Evolutionary conservation across 2,329 filamentous ascomycete genomes (phyloP).

Genomic region (Saccharata proteae): DNA sequence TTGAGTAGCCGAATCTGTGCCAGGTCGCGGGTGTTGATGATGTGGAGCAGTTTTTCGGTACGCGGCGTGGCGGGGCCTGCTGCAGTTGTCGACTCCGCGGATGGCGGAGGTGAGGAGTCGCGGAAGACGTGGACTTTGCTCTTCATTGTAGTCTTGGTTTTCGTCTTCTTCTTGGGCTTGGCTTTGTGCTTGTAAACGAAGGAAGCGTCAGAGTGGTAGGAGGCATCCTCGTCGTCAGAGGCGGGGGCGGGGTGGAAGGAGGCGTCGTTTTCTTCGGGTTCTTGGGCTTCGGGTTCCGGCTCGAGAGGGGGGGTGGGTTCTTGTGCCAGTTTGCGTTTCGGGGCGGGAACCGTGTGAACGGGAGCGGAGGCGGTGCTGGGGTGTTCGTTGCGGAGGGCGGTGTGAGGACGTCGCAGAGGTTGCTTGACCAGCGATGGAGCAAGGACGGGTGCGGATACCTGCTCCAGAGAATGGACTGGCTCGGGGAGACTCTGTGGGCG

Average conservation of each 20-base stretch:
- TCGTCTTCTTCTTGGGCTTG: conserved; percentile 17
- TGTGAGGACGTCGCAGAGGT: conserved; percentile 3
- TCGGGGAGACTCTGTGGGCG: too few species aligned
- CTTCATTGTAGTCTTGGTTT: conserved; percentile 15
- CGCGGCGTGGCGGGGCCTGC: conserved; percentile 36
- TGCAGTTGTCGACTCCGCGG: neutral
- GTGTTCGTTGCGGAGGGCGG: conserved; percentile 13
- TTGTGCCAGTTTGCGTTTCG: conserved; percentile 7
- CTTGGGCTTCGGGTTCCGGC: conserved; percentile 9
- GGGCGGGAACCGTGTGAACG: conserved; percentile 23
- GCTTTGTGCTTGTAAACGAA: conserved; percentile 26
- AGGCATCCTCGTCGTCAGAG: conserved; percentile 24
- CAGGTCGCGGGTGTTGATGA: conserved; percentile 63
- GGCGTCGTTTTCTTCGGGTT: conserved; percentile 14
- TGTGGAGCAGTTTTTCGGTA: conserved; percentile 50
- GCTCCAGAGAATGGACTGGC: neutral
- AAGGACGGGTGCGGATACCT: neutral
- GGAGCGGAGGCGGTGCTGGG: conserved; percentile 2
- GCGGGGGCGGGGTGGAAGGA: conserved; percentile 21
- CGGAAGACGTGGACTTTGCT: conserved; percentile 26
- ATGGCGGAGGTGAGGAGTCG: conserved; percentile 13
- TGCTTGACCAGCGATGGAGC: conserved; percentile 8
- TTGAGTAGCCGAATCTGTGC: conserved; percentile 52
- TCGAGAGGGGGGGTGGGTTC: conserved; percentile 1
- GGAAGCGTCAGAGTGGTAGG: conserved; percentile 25